Percentiles rank a stretch among this genome's conserved stretches.
phyloP scores from a whole-genome alignment of 176 grass and related monocot species.

The Panicum miliaceum region DNA sequence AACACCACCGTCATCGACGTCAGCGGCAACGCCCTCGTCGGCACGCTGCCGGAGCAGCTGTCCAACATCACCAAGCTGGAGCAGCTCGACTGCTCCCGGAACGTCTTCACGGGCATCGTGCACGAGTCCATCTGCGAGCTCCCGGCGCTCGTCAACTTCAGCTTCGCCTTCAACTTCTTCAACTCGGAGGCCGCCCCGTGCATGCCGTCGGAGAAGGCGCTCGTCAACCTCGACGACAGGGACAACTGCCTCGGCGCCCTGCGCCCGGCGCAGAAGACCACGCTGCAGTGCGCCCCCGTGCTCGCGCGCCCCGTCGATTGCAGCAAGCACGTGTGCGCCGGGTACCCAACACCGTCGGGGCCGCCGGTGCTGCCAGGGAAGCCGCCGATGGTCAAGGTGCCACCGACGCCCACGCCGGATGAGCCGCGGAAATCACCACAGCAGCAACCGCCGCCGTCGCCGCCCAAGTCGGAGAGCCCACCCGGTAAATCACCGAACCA shows the following conservation, averaged over 20 bases:
- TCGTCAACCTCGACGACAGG: constrained; percentile 38
- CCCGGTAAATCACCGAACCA: too few species aligned
- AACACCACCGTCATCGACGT: constrained; percentile 42
- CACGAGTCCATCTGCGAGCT: constrained; percentile 55
- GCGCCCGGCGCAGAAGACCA: constrained; percentile 50
- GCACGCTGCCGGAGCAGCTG: constrained; percentile 24
- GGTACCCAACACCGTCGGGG: background rate
- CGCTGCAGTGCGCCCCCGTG: constrained; percentile 48
- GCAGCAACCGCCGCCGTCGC: background rate
- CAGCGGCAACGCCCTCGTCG: constrained; percentile 36
- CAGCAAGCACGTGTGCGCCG: constrained; percentile 42
- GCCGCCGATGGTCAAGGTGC: background rate
- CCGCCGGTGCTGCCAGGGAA: background rate
- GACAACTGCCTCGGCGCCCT: constrained; percentile 50
- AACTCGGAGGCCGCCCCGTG: constrained; percentile 47
- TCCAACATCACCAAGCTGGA: constrained; percentile 27
- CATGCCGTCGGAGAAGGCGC: constrained; percentile 31
- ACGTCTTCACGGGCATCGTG: constrained; percentile 51
- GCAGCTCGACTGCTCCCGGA: constrained; percentile 42
- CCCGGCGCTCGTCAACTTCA: constrained; percentile 59
- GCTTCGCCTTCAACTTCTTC: constrained; percentile 73
- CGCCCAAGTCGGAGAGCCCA: too few species aligned
- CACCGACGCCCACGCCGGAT: background rate
- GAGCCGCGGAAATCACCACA: too few species aligned
- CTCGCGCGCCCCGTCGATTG: constrained; percentile 58